Evolutionary conservation across 768 basidiomycete species (phyloP), one percentile per base, ranked within the genome.

Genomic region (Naganishia friedmannii): DNA sequence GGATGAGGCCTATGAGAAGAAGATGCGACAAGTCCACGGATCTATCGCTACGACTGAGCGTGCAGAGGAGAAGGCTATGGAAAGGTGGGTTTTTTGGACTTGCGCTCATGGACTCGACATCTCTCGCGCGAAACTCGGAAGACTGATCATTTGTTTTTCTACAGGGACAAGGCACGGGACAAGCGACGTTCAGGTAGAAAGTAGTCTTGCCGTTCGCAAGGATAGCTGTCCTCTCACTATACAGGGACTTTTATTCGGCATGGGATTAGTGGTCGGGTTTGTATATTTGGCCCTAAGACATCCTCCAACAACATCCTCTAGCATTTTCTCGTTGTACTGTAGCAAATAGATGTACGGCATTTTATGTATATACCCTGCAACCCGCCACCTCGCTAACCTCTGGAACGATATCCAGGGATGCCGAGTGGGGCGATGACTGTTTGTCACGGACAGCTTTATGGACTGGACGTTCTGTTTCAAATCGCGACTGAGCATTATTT

Each of bases 21-120:
- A 87, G 73, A 92, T 98, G 89, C 89, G 89, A 78, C 87, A 86
- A 76, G 92, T 90, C 28, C 80, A 83, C 70, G 82, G 83, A 3
- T 77, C 74, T 10, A 79, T 90, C 85, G 45, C 66, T 15, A 79
- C 87, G 85, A 86, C 88, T 37, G 96, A 99, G 83, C 85, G 95
- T 66, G 92, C 93, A 26, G 96, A 98, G 82, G 88, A 97, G 83
- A 98, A 96, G 84, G 88, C 87, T 53, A 88, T 89, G 89, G 89
- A 93, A 77, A 86, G 90, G 79, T 78, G 68, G 72, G 77, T 71
- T 13, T 34, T 46, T 8, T 6, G 37, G 19, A 67, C 23, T 26
- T 51, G n/a, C 48, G 15, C n/a, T n/a, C 7, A n/a, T 23, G 34
- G n/a, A 26, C 17, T 39, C 32, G 12, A 6, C 13, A n/a, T 17